phyloP scores from a whole-genome alignment of 2,329 filamentous ascomycete species.

The Cadophora luteo-olivacea region DNA sequence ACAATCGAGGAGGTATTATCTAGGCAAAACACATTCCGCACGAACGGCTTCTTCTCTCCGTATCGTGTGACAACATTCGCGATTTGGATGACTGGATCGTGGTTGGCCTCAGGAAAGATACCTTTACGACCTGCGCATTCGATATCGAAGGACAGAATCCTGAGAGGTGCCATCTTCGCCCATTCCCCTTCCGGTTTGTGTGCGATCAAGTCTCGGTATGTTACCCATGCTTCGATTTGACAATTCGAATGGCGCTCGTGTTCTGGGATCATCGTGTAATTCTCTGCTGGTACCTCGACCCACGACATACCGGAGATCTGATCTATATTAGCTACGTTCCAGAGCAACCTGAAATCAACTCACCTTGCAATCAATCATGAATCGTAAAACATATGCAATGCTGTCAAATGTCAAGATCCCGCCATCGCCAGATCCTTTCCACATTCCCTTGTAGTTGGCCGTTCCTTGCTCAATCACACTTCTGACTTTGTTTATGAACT shows the following conservation, averaged over 20 bases:
- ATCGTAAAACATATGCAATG: slow-evolving; percentile 91
- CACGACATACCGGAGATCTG: slow-evolving; percentile 95
- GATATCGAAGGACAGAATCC: slow-evolving; percentile 96
- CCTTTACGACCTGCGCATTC: slow-evolving; percentile 98
- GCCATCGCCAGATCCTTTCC: slow-evolving; percentile 70
- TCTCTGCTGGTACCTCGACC: slow-evolving; percentile 82
- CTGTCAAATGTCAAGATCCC: slow-evolving; percentile 93
- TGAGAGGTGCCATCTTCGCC: slow-evolving; percentile 95
- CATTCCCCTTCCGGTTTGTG: slow-evolving; percentile 92
- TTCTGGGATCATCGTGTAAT: slow-evolving; percentile 73
- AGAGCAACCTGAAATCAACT: too few relatives aligned
- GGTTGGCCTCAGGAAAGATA: slow-evolving; percentile 90
- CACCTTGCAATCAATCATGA: slow-evolving; percentile 96
- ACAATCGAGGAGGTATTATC: slow-evolving; percentile 93
- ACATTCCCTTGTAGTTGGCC: slow-evolving; percentile 91
- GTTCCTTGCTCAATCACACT: slow-evolving; percentile 74
- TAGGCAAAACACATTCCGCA: slow-evolving; percentile 95
- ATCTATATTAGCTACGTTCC: slow-evolving; percentile 20
- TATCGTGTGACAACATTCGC: slow-evolving; percentile 95
- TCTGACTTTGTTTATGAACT: slow-evolving; percentile 78
- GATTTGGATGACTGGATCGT: slow-evolving; percentile 97
- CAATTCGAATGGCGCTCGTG: slow-evolving; percentile 84
- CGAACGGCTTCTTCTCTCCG: slow-evolving; percentile 93
- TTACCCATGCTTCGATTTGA: slow-evolving; percentile 90
- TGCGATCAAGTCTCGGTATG: slow-evolving; percentile 82